These are phyloP conservation scores for Paecilomyces fulvus DNA, from an alignment of 2,329 filamentous ascomycete genomes.

Conservation along the genomic window DNA sequence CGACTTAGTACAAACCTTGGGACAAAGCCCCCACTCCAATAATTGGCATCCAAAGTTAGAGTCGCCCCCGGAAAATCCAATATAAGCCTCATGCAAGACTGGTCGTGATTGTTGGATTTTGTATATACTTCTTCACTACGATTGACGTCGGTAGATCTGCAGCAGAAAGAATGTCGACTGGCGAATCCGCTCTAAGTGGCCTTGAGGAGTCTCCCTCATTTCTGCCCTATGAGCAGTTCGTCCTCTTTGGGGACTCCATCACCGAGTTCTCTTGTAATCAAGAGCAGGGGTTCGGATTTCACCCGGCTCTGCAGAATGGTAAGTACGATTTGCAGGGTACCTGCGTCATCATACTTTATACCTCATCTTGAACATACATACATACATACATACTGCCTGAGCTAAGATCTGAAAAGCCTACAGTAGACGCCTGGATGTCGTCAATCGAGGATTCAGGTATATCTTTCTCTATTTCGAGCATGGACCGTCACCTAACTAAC, in stretches of 20 bases:
- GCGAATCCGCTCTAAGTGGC: not conserved
- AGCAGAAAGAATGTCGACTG: not conserved
- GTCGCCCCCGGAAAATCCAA: not conserved
- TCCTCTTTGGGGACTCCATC: conserved; percentile 87
- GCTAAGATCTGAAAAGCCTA: conserved; percentile 48
- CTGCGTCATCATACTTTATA: not conserved
- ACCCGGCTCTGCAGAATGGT: conserved; percentile 63
- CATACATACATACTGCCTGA: not conserved
- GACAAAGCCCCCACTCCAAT: not conserved
- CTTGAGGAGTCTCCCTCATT: conserved; percentile 2
- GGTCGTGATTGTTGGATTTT: not conserved
- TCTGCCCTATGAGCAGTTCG: conserved; percentile 58
- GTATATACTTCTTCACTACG: not conserved
- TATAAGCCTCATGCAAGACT: not conserved
- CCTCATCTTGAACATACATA: not conserved
- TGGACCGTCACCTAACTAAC: conserved; percentile 2
- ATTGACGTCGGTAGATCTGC: not conserved
- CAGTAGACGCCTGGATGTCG: conserved; percentile 68
- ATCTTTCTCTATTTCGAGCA: conserved; percentile 1
- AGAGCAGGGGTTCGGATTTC: conserved; percentile 63
- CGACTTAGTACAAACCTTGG: not conserved
- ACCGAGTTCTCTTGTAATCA: conserved; percentile 59
- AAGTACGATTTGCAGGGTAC: conserved; percentile 19
- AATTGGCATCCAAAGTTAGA: not conserved
- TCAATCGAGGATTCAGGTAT: conserved; percentile 74